Evolutionary conservation across 306 rosid genomes (phyloP), one percentile per base, ranked within the genome.

Genomic region (Begonia loranthoides): DNA sequence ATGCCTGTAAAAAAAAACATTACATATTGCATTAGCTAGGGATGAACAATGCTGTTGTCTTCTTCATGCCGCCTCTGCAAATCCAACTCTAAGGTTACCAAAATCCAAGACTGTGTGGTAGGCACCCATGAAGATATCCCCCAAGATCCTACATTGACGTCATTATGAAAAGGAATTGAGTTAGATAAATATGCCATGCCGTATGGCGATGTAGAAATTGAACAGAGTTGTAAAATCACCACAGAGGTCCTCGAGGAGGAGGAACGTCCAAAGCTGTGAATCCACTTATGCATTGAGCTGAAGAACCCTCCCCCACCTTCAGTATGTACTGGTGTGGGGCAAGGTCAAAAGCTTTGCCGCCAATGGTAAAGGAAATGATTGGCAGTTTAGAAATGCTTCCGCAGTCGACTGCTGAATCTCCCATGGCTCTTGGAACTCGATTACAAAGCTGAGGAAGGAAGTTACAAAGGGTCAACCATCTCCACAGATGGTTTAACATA

Each of bases 231-330:
- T 24, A 34, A 49, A 62, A 17, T 52, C 86, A 86, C 99, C 99
- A 90, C 66, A 90, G 78, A 56, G 99, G 93, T 55, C 99, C 99
- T 24, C 79, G 77, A 45, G 99, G 96, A 63, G 96, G 99, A 70
- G 99, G 82, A 60, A 86, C 36, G 63, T 90, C 99, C 67, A 86
- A 2, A 54, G 80, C 69, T 11, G 48, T 74, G 65, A 90, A 90
- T 52, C 99, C 96, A 62, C 96, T 90, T 13, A 86, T 78, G 82
- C 99, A 90, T 72, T 86, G 93, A 33, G 82, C 79, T 52, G 50
- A 43, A 74, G 79, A 0, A 51, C 95, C 99, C 65, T 86, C 75
- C 0, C 79, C 88, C 51, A 83, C 73, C 79, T 86, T 74, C 44
- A 90, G 75, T 64, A 80, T 73, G 66, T 90, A 90, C 94, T 90